Evolutionary conservation across 495 filamentous ascomycete genomes (phyloP).

Genomic region (Tuber aestivum): DNA sequence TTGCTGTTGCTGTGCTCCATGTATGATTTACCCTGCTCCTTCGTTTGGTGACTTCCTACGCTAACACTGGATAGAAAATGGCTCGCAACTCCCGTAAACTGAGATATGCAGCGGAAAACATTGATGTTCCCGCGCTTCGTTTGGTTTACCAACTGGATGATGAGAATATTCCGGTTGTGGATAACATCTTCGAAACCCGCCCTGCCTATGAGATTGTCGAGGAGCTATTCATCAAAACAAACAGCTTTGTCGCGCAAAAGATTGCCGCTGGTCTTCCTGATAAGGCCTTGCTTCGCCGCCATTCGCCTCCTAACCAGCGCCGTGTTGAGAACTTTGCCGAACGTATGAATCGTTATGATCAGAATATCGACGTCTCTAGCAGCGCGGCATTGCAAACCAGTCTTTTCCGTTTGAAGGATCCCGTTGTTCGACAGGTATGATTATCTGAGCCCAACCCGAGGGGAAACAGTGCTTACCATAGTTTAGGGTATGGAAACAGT

Average conservation of each 20-base stretch:
- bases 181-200: conserved; percentile 90
- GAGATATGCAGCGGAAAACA: conserved; percentile 69
- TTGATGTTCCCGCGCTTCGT: conserved; percentile 74
- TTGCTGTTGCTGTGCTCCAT: conserved; percentile 65
- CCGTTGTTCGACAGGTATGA: conserved; percentile 71
- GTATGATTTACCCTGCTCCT: conserved; percentile 47
- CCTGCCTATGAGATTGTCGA: conserved; percentile 88
- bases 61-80: conserved; percentile 51
- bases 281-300: conserved; percentile 84
- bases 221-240: conserved; percentile 86
- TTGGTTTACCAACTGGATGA: conserved; percentile 93
- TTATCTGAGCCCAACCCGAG: neutral
- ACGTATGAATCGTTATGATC: conserved; percentile 84
- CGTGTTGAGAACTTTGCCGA: conserved; percentile 86
- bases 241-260: conserved; percentile 80
- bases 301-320: conserved; percentile 75
- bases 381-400: conserved; percentile 88
- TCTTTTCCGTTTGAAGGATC: conserved; percentile 81
- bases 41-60: neutral
- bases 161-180: conserved; percentile 92
- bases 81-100: conserved; percentile 82
- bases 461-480: conserved; percentile 8
- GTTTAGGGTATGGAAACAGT: conserved; percentile 86
- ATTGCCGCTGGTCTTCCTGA: conserved; percentile 73
- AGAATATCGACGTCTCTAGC: conserved; percentile 78